These are phyloP conservation scores for Pyronema omphalodes DNA, from an alignment of 495 filamentous ascomycete species.

Conservation along the genomic window DNA sequence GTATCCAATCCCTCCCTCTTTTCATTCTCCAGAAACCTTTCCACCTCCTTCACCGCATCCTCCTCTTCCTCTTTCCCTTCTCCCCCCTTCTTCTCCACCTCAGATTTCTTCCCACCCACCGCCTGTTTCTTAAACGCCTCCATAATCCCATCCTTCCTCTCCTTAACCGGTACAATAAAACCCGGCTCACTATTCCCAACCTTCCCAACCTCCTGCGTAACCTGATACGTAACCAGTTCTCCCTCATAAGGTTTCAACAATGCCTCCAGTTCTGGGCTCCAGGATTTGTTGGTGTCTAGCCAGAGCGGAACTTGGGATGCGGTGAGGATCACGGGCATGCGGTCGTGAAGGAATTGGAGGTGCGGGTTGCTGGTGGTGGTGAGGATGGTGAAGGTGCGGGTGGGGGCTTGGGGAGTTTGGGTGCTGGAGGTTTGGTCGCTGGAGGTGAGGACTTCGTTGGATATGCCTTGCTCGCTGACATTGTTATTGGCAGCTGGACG, in stretches of 20 bases:
- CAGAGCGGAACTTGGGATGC: constrained; percentile 53
- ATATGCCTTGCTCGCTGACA: too few species aligned
- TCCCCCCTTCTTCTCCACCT: too few species aligned
- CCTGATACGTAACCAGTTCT: constrained; percentile 68
- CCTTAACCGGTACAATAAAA: constrained; percentile 66
- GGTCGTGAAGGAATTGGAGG: constrained; percentile 68
- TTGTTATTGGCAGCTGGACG: too few species aligned
- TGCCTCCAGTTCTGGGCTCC: constrained; percentile 60
- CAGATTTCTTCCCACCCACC: constrained; percentile 5
- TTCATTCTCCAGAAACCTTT: constrained; percentile 7
- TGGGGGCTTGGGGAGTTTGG: too few species aligned
- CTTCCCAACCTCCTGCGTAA: constrained; percentile 79
- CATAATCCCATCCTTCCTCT: constrained; percentile 80
- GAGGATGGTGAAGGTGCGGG: constrained; percentile 80
- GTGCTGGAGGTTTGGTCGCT: too few species aligned
- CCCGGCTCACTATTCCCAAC: constrained; percentile 76
- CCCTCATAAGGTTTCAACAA: constrained; percentile 60
- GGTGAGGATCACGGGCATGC: constrained; percentile 90
- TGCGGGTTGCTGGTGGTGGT: constrained; percentile 70
- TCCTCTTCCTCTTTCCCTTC: constrained; percentile 59
- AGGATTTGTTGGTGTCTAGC: constrained; percentile 52
- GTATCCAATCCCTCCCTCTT: not conserved
- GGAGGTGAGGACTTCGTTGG: too few species aligned
- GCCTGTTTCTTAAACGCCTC: constrained; percentile 57
- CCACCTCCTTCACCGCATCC: constrained; percentile 56